Evolutionary conservation across 768 basidiomycete genomes (phyloP).

Genomic region (Tylopilus sp.): DNA sequence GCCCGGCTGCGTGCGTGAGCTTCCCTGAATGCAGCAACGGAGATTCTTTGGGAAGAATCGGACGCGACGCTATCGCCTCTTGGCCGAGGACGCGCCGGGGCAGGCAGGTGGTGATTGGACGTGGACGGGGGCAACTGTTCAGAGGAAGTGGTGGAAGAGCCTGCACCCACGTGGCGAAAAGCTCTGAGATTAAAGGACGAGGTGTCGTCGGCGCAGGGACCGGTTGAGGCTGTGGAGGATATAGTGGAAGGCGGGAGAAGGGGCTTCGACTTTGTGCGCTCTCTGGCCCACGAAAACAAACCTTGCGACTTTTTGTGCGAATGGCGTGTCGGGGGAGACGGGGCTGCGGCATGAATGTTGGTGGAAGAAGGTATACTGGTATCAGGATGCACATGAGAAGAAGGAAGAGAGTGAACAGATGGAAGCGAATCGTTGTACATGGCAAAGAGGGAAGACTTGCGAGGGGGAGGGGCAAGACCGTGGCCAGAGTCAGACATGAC

Average conservation of each 20-base stretch:
- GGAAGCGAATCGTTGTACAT: constrained; percentile 47
- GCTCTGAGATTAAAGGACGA: constrained; percentile 70
- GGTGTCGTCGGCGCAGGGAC: constrained; percentile 15
- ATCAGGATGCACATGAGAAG: constrained; percentile 23
- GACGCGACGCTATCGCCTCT: constrained; percentile 58
- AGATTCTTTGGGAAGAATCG: constrained; percentile 70
- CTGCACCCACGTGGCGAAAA: constrained; percentile 63
- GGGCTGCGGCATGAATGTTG: constrained; percentile 9
- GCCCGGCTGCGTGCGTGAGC: constrained; percentile 63
- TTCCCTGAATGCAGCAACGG: constrained; percentile 79
- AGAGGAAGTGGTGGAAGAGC: constrained; percentile 32
- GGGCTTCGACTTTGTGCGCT: constrained; percentile 36
- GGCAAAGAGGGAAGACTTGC: constrained; percentile 62
- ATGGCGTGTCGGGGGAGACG: constrained; percentile 14
- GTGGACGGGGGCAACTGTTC: constrained; percentile 27
- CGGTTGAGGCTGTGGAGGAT: constrained; percentile 26
- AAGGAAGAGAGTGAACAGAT: constrained; percentile 62
- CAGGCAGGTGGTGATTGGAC: constrained; percentile 29
- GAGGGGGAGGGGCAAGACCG: constrained; percentile 53
- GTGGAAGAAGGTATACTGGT: constrained; percentile 14
- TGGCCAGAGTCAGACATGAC: constrained; percentile 44
- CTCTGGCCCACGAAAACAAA: constrained; percentile 34
- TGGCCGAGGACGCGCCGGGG: constrained; percentile 44
- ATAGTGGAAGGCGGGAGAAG: constrained; percentile 32
- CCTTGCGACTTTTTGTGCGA: constrained; percentile 34